Conservation (phyloP, 805 yeast species). For the Candida stauntonica region DNA sequence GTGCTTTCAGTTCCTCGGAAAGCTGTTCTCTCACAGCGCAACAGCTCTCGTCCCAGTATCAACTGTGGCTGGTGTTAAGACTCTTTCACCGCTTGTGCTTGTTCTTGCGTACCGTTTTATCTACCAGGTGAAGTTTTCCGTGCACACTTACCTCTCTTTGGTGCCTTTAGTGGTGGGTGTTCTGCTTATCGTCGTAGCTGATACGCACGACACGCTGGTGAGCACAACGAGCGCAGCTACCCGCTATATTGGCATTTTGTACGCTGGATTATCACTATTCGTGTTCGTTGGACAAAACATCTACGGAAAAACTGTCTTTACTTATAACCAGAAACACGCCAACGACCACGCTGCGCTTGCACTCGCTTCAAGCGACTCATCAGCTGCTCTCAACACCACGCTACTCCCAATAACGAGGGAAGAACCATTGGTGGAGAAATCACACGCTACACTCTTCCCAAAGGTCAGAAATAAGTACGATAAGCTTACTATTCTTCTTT, state of each 20-base stretch:
- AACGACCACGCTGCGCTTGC: constrained; percentile 27
- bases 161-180: constrained; percentile 52
- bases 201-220: constrained; percentile 31
- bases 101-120: constrained; percentile 49
- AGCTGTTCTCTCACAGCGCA: constrained; percentile 57
- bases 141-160: constrained; percentile 46
- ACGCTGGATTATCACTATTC: constrained; percentile 62
- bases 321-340: constrained; percentile 32
- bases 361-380: constrained; percentile 2
- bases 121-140: constrained; percentile 47
- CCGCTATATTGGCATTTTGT: constrained; percentile 58
- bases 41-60: constrained; percentile 64
- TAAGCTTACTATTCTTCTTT: constrained; percentile 73
- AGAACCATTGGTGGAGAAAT: no score
- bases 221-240: constrained; percentile 35
- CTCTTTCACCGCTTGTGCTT: constrained; percentile 59
- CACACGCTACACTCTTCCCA: constrained; percentile 10
- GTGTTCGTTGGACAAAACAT: constrained; percentile 84
- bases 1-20: constrained; percentile 60
- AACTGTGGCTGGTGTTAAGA: constrained; percentile 66
- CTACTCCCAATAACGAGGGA: no score
- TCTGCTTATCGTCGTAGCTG: constrained; percentile 32
- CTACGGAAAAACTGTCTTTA: constrained; percentile 78
- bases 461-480: constrained; percentile 51
- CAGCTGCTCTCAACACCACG: constrained; percentile 1